Conservation (phyloP, 2,329 filamentous ascomycete genomes). For the Metarhizium rileyi region DNA sequence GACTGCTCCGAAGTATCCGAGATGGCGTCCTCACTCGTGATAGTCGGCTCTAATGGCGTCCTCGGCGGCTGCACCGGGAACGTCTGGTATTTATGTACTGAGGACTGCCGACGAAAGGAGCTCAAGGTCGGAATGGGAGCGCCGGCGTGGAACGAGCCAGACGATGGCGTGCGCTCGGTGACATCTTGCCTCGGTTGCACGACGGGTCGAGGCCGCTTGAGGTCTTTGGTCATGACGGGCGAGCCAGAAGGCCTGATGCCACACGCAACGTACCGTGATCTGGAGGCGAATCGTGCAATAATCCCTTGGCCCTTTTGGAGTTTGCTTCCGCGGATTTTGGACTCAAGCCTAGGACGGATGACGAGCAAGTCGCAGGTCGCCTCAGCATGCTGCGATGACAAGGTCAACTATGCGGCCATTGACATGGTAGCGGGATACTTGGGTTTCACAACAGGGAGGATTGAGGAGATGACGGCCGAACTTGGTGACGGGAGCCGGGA, state of each 20-base stretch:
- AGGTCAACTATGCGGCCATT: not conserved
- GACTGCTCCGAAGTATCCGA: constrained; percentile 8
- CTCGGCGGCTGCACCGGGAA: constrained; percentile 68
- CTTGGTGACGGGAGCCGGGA: not conserved
- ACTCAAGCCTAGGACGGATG: not conserved
- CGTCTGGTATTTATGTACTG: constrained; percentile 62
- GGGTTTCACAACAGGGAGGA: not conserved
- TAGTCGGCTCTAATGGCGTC: constrained; percentile 42
- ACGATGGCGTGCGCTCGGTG: constrained; percentile 20
- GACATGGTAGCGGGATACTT: not conserved
- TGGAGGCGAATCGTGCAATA: no score
- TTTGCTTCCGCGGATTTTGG: no score
- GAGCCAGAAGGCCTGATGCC: not conserved
- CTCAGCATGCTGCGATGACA: not conserved
- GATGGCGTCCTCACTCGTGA: constrained; percentile 12
- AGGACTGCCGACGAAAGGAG: constrained; percentile 26
- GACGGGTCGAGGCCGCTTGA: constrained; percentile 4
- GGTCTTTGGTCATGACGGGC: constrained; percentile 6
- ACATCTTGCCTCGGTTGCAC: not conserved
- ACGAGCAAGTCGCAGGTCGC: not conserved
- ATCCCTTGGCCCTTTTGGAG: no score
- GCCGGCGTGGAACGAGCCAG: constrained; percentile 43
- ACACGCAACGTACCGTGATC: no score
- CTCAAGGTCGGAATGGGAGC: constrained; percentile 34
- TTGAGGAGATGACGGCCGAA: not conserved